Evolutionary conservation across 78 protist species (phyloP).

Genomic region (Paulinella micropora): DNA sequence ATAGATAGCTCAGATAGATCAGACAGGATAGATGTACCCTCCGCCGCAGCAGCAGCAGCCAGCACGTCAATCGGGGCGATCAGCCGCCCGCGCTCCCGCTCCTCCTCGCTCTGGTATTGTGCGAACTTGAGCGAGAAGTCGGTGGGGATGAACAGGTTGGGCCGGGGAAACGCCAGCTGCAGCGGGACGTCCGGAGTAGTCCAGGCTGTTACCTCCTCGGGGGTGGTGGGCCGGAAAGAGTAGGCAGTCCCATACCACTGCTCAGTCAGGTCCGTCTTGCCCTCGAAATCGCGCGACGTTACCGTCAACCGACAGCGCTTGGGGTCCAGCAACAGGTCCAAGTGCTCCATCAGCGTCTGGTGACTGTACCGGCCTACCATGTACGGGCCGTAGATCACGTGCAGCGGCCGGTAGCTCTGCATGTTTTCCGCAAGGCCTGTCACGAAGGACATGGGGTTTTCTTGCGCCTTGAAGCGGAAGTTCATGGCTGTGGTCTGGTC

Average conservation of each 20-base stretch:
- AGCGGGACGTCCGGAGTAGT: no score
- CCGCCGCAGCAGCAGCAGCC: no score
- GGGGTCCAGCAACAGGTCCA: background rate
- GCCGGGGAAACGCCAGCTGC: no score
- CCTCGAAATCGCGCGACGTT: background rate
- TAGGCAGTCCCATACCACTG: constrained; percentile 27
- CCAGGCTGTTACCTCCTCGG: no score
- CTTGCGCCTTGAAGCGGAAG: constrained; percentile 16
- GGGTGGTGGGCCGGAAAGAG: no score
- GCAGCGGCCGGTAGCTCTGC: constrained; percentile 21
- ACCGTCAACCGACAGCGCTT: background rate
- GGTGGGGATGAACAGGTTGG: no score
- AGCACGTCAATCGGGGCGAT: no score
- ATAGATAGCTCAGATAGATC: no score
- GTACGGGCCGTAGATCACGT: constrained; percentile 17
- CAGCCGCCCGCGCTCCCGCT: no score
- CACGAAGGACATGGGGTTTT: constrained; percentile 7
- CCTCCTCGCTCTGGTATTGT: no score
- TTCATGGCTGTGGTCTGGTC: background rate
- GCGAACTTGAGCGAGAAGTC: no score
- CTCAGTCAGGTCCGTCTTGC: constrained; percentile 12
- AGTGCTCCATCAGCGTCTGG: background rate
- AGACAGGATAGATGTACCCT: no score
- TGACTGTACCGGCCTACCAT: background rate
- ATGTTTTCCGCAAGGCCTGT: background rate